A percentile compares a stretch with the other conserved stretches of the same genome.
Conservation (phyloP, 192 early-diverging fungal species). For the Anaeromyces robustus region DNA sequence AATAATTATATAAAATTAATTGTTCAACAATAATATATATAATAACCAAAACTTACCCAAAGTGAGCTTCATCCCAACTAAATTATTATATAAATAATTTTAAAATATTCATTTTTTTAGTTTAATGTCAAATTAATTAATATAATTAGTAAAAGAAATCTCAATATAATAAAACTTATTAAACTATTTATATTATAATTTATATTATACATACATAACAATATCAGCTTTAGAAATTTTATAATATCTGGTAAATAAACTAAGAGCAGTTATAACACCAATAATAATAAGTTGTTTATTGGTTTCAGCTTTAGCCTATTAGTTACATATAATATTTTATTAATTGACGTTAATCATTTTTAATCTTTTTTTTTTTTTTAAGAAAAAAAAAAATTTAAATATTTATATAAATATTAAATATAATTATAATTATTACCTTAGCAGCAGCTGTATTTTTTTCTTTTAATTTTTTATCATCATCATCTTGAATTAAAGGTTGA, state of each 20-base stretch:
- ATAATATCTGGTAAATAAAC: conserved; percentile 3
- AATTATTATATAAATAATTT: background rate
- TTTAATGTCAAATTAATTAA: no score
- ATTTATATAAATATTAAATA: no score
- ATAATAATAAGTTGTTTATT: background rate
- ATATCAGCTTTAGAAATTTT: conserved; percentile 4
- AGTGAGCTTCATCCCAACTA: conserved; percentile 43
- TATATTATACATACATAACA: conserved; percentile 1
- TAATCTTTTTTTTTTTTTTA: no score
- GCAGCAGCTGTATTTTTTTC: background rate
- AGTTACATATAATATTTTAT: no score
- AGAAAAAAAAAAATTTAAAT: no score
- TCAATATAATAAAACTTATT: no score
- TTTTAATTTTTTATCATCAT: background rate
- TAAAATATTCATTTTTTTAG: background rate
- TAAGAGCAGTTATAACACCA: background rate
- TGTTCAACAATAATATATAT: no score
- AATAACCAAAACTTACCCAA: conserved; percentile 20
- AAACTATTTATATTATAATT: no score
- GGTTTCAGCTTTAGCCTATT: background rate
- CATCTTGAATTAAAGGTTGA: background rate
- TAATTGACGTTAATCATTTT: no score
- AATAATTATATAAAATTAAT: background rate
- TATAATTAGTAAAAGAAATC: no score
- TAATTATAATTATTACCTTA: background rate